Conservation (phyloP, 2,329 filamentous ascomycete species). For the Xylaria sp. region DNA sequence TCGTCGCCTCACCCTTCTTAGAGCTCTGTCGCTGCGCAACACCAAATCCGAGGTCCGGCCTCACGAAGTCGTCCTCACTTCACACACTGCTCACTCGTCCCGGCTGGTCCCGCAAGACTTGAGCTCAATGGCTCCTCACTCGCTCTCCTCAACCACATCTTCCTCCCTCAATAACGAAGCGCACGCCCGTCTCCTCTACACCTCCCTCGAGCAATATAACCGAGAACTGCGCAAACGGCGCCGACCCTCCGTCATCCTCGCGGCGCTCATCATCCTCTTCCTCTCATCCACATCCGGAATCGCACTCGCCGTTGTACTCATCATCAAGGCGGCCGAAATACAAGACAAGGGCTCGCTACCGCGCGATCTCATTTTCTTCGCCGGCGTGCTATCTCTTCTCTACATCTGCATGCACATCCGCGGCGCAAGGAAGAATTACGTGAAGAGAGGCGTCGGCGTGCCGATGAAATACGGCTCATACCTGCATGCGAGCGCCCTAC, state of each 20-base stretch:
- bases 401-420: constrained; percentile 31
- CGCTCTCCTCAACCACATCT: constrained; percentile 13
- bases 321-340: constrained; percentile 19
- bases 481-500: constrained; percentile 29
- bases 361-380: constrained; percentile 31
- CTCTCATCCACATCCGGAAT: constrained; percentile 29
- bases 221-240: constrained; percentile 18
- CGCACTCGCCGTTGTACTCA: constrained; percentile 26
- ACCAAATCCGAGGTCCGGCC: neutral
- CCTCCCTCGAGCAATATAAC: constrained; percentile 26
- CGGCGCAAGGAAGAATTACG: constrained; percentile 26
- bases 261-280: constrained; percentile 29
- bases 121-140: constrained; percentile 10
- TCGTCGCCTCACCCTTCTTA: neutral
- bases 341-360: constrained; percentile 27
- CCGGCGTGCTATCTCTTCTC: constrained; percentile 24
- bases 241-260: constrained; percentile 27
- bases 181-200: constrained; percentile 23
- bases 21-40: neutral
- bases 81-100: neutral
- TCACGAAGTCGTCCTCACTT: neutral
- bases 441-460: constrained; percentile 20
- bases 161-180: constrained; percentile 13
- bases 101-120: constrained; percentile 14
- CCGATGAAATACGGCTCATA: constrained; percentile 30